Evolutionary conservation across 495 filamentous ascomycete species (phyloP), one percentile per base, ranked within the genome.

Genomic region (Talaromyces trachyspermus): DNA sequence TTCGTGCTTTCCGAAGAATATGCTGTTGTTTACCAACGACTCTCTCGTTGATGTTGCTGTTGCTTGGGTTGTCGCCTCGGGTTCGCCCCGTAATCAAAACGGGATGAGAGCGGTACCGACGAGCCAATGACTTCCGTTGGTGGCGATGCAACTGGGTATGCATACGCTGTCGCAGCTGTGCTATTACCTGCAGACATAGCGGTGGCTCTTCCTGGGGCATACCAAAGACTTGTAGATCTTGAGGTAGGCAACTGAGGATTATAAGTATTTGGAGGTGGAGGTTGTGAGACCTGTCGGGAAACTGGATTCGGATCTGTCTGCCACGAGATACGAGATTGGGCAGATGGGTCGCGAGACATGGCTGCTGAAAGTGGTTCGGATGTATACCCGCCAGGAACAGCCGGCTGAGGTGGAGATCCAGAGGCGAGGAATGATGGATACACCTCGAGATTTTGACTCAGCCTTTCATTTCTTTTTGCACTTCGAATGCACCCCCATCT

Each of bases 371-470:
- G 54, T 5, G 59, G 57, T 18, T 69, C 65, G 11, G 64, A 56
- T 9, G 50, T 40, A 30, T 59, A 59, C 1, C 53, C 49, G 17
- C 54, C 23, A 14, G 51, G 32, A 23, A 49, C 14, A 36, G 57
- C 48, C 8, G 54, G 9, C 10, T 58, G 54, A 4, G 67, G 60
- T 0, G 63, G 53, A 11, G 57, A 38, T 0, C 65, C 62, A 0
- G 69, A 68, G 63, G 71, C 63, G 20, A 71, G 60, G 0, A 65
- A 68, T 15, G 69, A 70, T 12, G 68, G 69, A 39, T 71, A 66
- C 4, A 51, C 39, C 2, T 59, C 44, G 0, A 57, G 33, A 22
- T 18, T 49, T 2, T 56, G 12, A 15, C 33, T 45, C 38, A 26
- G 10, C 19, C 20, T 42, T 23, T n/a, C 10, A 33, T 46, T 26